phyloP scores from a whole-genome alignment of 2,329 filamentous ascomycete species.

The Chrysoporthe deuterocubensis region DNA sequence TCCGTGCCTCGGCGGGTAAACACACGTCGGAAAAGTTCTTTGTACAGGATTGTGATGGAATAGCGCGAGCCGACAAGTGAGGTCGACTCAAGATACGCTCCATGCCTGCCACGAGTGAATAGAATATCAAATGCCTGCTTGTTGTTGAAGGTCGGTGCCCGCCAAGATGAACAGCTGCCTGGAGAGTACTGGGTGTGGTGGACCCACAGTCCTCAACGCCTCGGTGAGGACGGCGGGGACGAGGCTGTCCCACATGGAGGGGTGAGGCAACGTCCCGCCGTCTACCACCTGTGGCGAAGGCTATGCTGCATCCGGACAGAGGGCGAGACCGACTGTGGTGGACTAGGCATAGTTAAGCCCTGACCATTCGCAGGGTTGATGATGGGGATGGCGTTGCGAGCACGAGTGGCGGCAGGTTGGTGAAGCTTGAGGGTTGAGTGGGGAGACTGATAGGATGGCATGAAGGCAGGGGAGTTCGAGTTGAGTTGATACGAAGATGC shows the following conservation, averaged over 20 bases:
- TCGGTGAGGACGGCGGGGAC: slow-evolving; percentile 41
- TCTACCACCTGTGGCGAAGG: slow-evolving; percentile 60
- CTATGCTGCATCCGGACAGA: slow-evolving; percentile 60
- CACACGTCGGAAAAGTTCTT: slow-evolving; percentile 40
- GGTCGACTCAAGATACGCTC: slow-evolving; percentile 36
- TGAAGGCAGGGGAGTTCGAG: slow-evolving; percentile 68
- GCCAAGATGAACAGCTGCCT: slow-evolving; percentile 54
- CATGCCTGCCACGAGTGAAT: slow-evolving; percentile 43
- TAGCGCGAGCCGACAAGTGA: slow-evolving; percentile 33
- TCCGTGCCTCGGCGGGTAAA: slow-evolving; percentile 38
- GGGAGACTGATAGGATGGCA: slow-evolving; percentile 68
- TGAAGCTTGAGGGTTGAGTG: slow-evolving; percentile 77
- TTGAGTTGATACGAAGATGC: slow-evolving; percentile 79
- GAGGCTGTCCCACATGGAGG: slow-evolving; percentile 37
- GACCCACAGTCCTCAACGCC: slow-evolving; percentile 42
- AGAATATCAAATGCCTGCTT: slow-evolving; percentile 49
- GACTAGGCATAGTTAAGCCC: slow-evolving; percentile 85
- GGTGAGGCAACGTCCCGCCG: slow-evolving; percentile 39
- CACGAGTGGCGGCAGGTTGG: slow-evolving; percentile 86
- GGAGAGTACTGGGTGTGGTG: slow-evolving; percentile 41
- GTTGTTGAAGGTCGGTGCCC: slow-evolving; percentile 46
- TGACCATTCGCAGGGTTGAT: slow-evolving; percentile 82
- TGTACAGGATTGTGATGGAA: slow-evolving; percentile 38
- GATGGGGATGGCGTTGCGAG: slow-evolving; percentile 95
- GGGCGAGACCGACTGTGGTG: slow-evolving; percentile 73